phyloP scores from a whole-genome alignment of 2,329 filamentous ascomycete species.

The Tympanopsis confertula region DNA sequence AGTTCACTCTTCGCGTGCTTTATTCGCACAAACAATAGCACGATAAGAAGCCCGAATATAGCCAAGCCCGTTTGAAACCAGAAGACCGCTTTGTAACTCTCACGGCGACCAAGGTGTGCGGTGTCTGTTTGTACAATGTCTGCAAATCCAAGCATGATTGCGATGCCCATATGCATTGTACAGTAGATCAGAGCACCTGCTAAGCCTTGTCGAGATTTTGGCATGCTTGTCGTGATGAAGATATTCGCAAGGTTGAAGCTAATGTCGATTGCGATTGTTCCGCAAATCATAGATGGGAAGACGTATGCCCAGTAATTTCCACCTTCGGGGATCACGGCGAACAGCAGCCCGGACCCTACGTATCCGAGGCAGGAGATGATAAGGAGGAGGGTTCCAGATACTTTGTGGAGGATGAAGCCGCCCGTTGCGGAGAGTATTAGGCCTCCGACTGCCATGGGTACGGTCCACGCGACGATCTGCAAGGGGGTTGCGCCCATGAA shows the following conservation, averaged over 20 bases:
- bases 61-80: conserved; percentile 53
- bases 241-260: conserved; percentile 66
- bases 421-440: conserved; percentile 50
- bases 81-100: conserved; percentile 54
- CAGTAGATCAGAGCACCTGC: conserved; percentile 64
- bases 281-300: conserved; percentile 59
- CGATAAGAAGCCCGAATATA: conserved; percentile 34
- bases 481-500: conserved; percentile 48
- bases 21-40: conserved; percentile 38
- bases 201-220: conserved; percentile 54
- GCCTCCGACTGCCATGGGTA: conserved; percentile 57
- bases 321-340: conserved; percentile 47
- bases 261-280: conserved; percentile 65
- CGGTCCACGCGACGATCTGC: conserved; percentile 57
- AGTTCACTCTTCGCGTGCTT: conserved; percentile 40
- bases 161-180: conserved; percentile 60
- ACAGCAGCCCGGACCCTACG: conserved; percentile 45
- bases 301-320: conserved; percentile 62
- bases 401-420: conserved; percentile 54
- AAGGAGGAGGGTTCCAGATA: conserved; percentile 52
- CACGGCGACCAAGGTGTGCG: conserved; percentile 23
- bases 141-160: conserved; percentile 58
- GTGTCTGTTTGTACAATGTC: conserved; percentile 46
- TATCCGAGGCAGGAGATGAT: conserved; percentile 49
- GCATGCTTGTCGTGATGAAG: conserved; percentile 65